Evolutionary conservation across 2,329 filamentous ascomycete species (phyloP).

Genomic region (Dryadomyces sulphureus): DNA sequence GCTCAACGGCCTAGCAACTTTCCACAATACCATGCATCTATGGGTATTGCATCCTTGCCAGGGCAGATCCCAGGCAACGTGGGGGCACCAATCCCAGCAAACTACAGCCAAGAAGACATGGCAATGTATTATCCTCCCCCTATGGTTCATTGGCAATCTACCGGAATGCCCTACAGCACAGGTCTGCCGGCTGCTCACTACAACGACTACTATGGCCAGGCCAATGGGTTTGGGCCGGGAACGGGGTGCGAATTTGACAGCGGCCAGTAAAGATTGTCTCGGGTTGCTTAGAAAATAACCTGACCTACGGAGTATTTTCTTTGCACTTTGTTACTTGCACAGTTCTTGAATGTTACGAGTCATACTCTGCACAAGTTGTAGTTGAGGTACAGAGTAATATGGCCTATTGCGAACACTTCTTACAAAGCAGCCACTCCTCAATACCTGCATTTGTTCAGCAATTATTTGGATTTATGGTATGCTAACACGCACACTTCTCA

Average conservation of each 20-base stretch:
- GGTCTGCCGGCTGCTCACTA: not conserved
- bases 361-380: no score
- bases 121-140: not conserved
- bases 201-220: conserved; percentile 1
- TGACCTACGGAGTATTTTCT: not conserved
- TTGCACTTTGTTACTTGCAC: not conserved
- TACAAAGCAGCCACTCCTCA: no score
- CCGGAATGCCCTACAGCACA: not conserved
- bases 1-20: not conserved
- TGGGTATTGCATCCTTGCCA: not conserved
- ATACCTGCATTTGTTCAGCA: no score
- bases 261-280: not conserved
- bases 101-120: conserved; percentile 3
- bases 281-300: not conserved
- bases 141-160: not conserved
- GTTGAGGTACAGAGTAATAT: no score
- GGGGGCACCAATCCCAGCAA: not conserved
- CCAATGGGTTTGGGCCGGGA: not conserved
- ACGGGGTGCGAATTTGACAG: not conserved
- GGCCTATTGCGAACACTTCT: no score
- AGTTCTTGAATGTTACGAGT: not conserved
- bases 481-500: no score
- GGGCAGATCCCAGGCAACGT: not conserved
- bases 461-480: no score
- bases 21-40: not conserved